A percentile compares a stretch with the other conserved stretches of the same genome.
phyloP scores from a whole-genome alignment of 2,329 filamentous ascomycete genomes.

The Hypoxylon rubiginosum region DNA sequence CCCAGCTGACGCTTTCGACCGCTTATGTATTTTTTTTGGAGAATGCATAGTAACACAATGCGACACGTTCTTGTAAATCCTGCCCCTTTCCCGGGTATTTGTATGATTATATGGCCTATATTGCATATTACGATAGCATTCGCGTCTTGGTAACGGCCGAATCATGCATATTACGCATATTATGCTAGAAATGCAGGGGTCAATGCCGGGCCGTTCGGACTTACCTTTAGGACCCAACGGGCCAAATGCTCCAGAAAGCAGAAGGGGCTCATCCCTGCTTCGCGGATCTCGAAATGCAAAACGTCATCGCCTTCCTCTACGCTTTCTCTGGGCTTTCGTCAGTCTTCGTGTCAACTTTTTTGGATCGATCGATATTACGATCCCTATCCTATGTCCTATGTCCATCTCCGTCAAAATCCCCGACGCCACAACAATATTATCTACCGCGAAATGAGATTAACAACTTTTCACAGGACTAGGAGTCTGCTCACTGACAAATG shows the following conservation, averaged over 20 bases:
- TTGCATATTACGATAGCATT: slow-evolving; percentile 5
- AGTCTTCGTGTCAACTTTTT: slow-evolving; percentile 25
- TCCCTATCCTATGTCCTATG: background rate
- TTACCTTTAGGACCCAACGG: slow-evolving; percentile 31
- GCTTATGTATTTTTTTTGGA: background rate
- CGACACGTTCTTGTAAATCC: background rate
- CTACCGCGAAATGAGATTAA: slow-evolving; percentile 30
- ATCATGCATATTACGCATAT: slow-evolving; percentile 12
- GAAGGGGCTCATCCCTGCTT: slow-evolving; percentile 34
- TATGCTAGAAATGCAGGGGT: slow-evolving; percentile 21
- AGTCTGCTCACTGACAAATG: slow-evolving; percentile 28
- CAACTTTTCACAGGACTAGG: slow-evolving; percentile 19
- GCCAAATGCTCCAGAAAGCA: slow-evolving; percentile 18
- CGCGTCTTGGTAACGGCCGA: background rate
- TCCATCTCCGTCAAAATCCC: slow-evolving; percentile 23
- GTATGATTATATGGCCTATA: background rate
- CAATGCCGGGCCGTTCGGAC: slow-evolving; percentile 16
- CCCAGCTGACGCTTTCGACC: background rate
- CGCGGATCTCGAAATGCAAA: slow-evolving; percentile 29
- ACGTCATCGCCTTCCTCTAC: slow-evolving; percentile 38
- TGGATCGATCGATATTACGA: slow-evolving; percentile 36
- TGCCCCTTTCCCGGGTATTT: background rate
- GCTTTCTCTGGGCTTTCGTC: slow-evolving; percentile 43
- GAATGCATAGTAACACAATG: too few species aligned
- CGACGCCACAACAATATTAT: slow-evolving; percentile 8